phyloP scores from a whole-genome alignment of 306 rosid genomes.

The Vigna reflexopilosa region DNA sequence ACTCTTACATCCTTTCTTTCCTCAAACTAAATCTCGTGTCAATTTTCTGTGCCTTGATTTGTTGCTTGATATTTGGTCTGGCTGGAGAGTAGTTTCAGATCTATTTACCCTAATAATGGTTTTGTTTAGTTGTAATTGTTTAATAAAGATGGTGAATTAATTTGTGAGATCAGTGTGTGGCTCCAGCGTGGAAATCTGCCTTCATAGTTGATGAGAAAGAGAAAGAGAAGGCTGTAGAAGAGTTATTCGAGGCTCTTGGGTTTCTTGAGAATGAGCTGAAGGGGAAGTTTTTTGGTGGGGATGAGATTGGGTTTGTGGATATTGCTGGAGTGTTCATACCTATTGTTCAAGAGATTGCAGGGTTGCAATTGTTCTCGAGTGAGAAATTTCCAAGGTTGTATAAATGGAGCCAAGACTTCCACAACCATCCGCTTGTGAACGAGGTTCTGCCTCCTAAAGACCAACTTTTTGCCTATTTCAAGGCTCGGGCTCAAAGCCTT shows the following conservation, averaged over 20 bases:
- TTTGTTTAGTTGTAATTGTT: no score
- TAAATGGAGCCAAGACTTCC: slow-evolving; percentile 54
- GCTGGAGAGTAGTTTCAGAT: neutral
- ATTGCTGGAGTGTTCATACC: slow-evolving; percentile 46
- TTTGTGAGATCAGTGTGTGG: slow-evolving; percentile 33
- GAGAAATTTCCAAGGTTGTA: slow-evolving; percentile 53
- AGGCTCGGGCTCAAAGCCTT: neutral
- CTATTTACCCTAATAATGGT: neutral
- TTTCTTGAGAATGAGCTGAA: slow-evolving; percentile 62
- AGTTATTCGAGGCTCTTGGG: slow-evolving; percentile 41
- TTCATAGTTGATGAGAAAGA: slow-evolving; percentile 24
- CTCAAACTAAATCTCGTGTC: neutral
- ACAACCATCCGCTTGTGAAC: slow-evolving; percentile 42
- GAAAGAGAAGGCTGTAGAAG: slow-evolving; percentile 48
- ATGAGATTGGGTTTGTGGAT: slow-evolving; percentile 34
- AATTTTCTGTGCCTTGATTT: no score
- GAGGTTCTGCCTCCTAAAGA: slow-evolving; percentile 55
- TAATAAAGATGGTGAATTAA: no score
- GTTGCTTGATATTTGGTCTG: no score
- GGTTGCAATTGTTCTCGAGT: neutral
- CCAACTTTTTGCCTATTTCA: slow-evolving; percentile 33
- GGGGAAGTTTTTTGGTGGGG: slow-evolving; percentile 66
- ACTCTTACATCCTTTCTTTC: neutral
- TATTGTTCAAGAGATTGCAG: neutral
- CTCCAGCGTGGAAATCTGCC: slow-evolving; percentile 38